Evolutionary conservation across 305 asterid species (phyloP), one percentile per base, ranked within the genome.

Genomic region (Fraxinus ornus): DNA sequence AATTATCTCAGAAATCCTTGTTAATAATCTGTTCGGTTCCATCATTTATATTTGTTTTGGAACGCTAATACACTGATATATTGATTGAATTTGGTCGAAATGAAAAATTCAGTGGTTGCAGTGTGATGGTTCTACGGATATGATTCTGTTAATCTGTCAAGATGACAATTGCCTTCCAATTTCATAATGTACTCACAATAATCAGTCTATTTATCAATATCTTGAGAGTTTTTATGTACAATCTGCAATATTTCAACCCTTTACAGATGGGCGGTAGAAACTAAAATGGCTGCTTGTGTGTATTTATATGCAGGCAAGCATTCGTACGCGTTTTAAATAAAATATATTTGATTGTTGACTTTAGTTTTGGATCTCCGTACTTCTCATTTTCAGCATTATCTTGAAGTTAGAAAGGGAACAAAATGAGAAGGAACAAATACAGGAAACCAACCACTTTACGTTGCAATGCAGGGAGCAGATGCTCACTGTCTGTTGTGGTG

Each of bases 381-480:
- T 80, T 85, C 82, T 84, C 83, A 79, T 86, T 86, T 87, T 87
- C 92, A 90, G 91, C 90, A 87, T 76, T 85, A 22, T 86, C 80
- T 86, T 93, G 39, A 70, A 70, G 39, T 87, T 88, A 80, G 79
- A 81, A 91, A 85, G 85, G 86, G 89, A 80, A 87, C 86, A 84
- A 86, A 70, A 70, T 70, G 75, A 70, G 75, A n/a, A 70, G 75
- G 41, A 70, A 70, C 12, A 70, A 91, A 93, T 82, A 86, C 86
- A 83, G 92, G 86, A 91, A 90, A 91, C 85, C 93, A 89, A 92
- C 92, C 78, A 83, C 91, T 93, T 89, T 92, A 86, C 84, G 52
- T 91, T 94, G 92, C 90, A 86, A 89, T 94, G 94, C 94, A 92
- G 95, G 97, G 87, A 89, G 89, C 89, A 90, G 92, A 90, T 92